These are phyloP conservation scores for Ambrosia trifida DNA, from an alignment of 129 eudicot genomes.

Conservation along the genomic window DNA sequence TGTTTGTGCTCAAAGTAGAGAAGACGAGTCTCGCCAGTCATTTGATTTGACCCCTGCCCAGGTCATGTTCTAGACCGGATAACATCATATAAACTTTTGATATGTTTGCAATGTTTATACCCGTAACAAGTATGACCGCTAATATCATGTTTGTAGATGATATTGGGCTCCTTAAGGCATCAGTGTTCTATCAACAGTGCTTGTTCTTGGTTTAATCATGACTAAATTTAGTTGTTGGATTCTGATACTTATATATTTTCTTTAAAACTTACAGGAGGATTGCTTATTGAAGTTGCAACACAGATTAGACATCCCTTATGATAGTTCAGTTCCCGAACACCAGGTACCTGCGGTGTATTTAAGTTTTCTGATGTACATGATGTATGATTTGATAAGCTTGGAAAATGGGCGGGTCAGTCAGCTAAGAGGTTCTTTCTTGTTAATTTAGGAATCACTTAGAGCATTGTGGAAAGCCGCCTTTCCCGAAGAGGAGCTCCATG, in stretches of 20 bases:
- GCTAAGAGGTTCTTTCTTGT: constrained; percentile 10
- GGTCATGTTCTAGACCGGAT: constrained; percentile 44
- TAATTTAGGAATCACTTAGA: constrained; percentile 68
- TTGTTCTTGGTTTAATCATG: constrained; percentile 12
- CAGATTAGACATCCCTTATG: constrained; percentile 78
- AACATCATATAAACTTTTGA: background rate
- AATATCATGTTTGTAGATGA: constrained; percentile 18
- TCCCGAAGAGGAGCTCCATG: constrained; percentile 75
- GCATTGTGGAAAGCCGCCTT: constrained; percentile 91
- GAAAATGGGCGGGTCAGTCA: too few relatives aligned
- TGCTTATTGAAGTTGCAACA: constrained; percentile 67
- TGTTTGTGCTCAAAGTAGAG: constrained; percentile 96
- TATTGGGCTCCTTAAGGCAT: constrained; percentile 20
- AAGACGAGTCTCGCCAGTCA: constrained; percentile 76
- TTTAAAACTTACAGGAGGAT: constrained; percentile 58
- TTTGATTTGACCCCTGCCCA: constrained; percentile 88
- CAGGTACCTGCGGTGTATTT: constrained; percentile 51
- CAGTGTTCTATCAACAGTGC: background rate
- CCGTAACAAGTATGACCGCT: constrained; percentile 2
- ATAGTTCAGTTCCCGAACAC: constrained; percentile 73
- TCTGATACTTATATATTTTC: constrained; percentile 10
- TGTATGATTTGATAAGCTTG: constrained; percentile 1
- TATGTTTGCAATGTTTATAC: constrained; percentile 12
- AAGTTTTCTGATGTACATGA: background rate
- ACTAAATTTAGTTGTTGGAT: background rate